phyloP scores from a whole-genome alignment of 1,284 basidiomycete genomes.

The Irpex sp. region DNA sequence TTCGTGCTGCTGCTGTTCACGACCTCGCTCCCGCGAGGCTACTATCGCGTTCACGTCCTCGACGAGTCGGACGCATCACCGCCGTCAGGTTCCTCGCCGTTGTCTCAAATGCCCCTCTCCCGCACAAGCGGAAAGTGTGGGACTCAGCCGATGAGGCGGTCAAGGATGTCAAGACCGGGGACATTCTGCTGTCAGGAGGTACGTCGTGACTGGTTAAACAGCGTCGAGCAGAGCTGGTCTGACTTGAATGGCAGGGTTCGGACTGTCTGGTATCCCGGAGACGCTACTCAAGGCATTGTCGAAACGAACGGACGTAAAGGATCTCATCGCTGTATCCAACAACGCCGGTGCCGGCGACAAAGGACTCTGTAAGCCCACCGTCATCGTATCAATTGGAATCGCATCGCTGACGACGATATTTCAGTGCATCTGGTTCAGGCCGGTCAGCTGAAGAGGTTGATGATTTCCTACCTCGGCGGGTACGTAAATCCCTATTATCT shows the following conservation, averaged over 20 bases:
- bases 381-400: no score
- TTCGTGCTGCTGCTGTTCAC: conserved; percentile 16
- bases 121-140: conserved; percentile 75
- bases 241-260: conserved; percentile 57
- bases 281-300: conserved; percentile 79
- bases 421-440: conserved; percentile 74
- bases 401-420: conserved; percentile 8
- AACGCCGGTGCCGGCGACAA: conserved; percentile 79
- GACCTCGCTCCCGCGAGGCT: conserved; percentile 16
- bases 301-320: conserved; percentile 64
- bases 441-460: conserved; percentile 76
- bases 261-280: conserved; percentile 75
- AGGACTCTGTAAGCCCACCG: conserved; percentile 62
- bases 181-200: conserved; percentile 80
- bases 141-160: conserved; percentile 77
- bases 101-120: conserved; percentile 29
- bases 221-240: neutral
- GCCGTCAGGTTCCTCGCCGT: conserved; percentile 27
- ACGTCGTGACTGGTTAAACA: conserved; percentile 16
- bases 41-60: conserved; percentile 19
- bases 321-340: conserved; percentile 86
- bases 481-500: conserved; percentile 28
- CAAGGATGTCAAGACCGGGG: conserved; percentile 77
- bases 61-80: conserved; percentile 16
- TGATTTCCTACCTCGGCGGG: conserved; percentile 87